phyloP scores from a whole-genome alignment of 805 yeast genomes.

The Pachysolen tannophilus region DNA sequence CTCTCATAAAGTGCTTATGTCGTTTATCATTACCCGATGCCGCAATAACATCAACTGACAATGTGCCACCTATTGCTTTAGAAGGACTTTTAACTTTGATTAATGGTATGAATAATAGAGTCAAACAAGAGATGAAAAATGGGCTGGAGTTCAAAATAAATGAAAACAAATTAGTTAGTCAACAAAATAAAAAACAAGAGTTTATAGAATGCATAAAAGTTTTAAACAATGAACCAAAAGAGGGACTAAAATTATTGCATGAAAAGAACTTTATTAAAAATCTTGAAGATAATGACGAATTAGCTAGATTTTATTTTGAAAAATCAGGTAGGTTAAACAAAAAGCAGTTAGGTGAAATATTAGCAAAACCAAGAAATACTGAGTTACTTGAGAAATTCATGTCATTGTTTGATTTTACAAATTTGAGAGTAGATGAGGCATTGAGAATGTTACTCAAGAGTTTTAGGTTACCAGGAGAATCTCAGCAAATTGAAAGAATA shows the following conservation, averaged over 20 bases:
- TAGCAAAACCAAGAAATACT: constrained; percentile 68
- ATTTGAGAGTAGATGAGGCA: constrained; percentile 87
- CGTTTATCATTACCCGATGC: constrained; percentile 80
- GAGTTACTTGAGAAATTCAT: constrained; percentile 59
- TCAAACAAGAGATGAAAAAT: constrained; percentile 22
- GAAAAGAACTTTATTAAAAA: constrained; percentile 55
- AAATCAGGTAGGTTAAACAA: constrained; percentile 82
- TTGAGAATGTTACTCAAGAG: constrained; percentile 71
- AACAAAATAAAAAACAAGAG: constrained; percentile 55
- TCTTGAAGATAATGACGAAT: constrained; percentile 41
- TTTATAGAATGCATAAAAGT: constrained; percentile 67
- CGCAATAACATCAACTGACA: constrained; percentile 69
- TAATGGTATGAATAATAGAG: constrained; percentile 48
- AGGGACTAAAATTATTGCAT: constrained; percentile 61
- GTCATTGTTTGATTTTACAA: constrained; percentile 62
- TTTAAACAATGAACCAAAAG: constrained; percentile 73
- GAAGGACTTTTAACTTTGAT: constrained; percentile 77
- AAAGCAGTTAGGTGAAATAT: constrained; percentile 75
- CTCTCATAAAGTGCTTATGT: constrained; percentile 62
- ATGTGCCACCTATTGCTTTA: constrained; percentile 87
- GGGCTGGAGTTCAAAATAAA: constrained; percentile 11
- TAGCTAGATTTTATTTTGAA: constrained; percentile 70
- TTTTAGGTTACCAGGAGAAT: constrained; percentile 93
- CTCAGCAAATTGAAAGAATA: constrained; percentile 91
- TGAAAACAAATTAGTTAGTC: constrained; percentile 27